These are phyloP conservation scores for Afroboletus lepidellus DNA, from an alignment of 1,284 basidiomycete genomes.

Conservation along the genomic window DNA sequence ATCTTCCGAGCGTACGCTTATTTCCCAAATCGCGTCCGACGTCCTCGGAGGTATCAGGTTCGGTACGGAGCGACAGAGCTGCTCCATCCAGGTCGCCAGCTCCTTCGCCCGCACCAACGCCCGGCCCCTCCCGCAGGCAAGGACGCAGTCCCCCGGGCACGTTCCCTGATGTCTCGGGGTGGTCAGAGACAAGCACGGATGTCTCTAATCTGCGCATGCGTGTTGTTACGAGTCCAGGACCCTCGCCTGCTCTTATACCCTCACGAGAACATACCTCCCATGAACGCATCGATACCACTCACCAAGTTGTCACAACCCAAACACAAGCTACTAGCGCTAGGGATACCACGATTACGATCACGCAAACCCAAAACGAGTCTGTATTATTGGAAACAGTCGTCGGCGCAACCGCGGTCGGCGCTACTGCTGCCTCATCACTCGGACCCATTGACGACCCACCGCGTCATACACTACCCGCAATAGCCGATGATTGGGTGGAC, in stretches of 20 bases:
- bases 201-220: conserved; percentile 22
- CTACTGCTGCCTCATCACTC: conserved; percentile 1
- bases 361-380: conserved; percentile 15
- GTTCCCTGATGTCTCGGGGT: conserved; percentile 29
- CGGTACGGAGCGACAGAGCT: conserved; percentile 33
- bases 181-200: conserved; percentile 31
- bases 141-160: conserved; percentile 31
- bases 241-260: conserved; percentile 32
- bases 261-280: conserved; percentile 17
- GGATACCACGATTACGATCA: conserved; percentile 12
- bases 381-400: conserved; percentile 2
- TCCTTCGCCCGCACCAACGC: conserved; percentile 16
- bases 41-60: conserved; percentile 20
- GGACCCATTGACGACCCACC: conserved; percentile 17
- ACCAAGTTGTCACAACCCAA: conserved; percentile 7
- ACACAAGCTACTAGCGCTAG: conserved; percentile 1
- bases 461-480: conserved; percentile 13
- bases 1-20: conserved; percentile 30
- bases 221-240: conserved; percentile 16
- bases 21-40: conserved; percentile 22
- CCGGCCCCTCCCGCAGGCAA: conserved; percentile 19
- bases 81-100: conserved; percentile 26
- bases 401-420: neutral
- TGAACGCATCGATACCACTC: conserved; percentile 14
- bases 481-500: conserved; percentile 35